These are phyloP conservation scores for Talaromyces sp. DNA, from an alignment of 2,329 filamentous ascomycete species.

Conservation along the genomic window DNA sequence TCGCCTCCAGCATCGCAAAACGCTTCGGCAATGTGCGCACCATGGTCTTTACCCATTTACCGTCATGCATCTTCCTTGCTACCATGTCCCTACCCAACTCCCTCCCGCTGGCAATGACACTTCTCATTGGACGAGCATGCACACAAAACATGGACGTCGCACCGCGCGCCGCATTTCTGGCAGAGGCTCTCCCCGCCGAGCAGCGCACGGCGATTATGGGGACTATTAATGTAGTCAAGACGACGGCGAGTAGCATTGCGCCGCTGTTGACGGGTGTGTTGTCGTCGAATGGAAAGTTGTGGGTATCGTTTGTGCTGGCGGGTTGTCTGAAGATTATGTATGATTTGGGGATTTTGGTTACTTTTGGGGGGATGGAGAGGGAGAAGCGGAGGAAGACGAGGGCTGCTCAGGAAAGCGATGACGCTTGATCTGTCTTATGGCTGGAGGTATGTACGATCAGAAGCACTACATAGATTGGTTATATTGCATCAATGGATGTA, in stretches of 20 bases:
- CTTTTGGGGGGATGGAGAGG: constrained; percentile 41
- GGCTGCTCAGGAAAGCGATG: neutral
- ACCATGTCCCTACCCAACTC: constrained; percentile 58
- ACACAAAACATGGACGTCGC: constrained; percentile 68
- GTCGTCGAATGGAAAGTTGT: constrained; percentile 55
- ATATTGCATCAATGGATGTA: neutral
- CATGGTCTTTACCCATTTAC: constrained; percentile 73
- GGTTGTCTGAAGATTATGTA: constrained; percentile 61
- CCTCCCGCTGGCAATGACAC: constrained; percentile 53
- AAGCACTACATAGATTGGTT: neutral
- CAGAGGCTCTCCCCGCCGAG: constrained; percentile 59
- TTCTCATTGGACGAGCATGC: constrained; percentile 61
- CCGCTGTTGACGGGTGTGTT: constrained; percentile 63
- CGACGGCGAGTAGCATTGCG: constrained; percentile 58
- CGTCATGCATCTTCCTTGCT: constrained; percentile 62
- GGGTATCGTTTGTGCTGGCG: constrained; percentile 61
- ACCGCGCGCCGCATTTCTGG: constrained; percentile 66
- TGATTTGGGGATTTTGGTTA: constrained; percentile 56
- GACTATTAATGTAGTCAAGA: constrained; percentile 66
- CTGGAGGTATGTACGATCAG: too few relatives aligned
- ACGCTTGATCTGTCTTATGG: neutral
- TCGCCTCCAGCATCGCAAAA: constrained; percentile 62
- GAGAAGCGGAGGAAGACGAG: constrained; percentile 7
- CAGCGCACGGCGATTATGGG: constrained; percentile 73
- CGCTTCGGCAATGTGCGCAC: constrained; percentile 59